Evolutionary conservation across 768 basidiomycete species (phyloP).

Genomic region (Chlorophyllum brunneum): DNA sequence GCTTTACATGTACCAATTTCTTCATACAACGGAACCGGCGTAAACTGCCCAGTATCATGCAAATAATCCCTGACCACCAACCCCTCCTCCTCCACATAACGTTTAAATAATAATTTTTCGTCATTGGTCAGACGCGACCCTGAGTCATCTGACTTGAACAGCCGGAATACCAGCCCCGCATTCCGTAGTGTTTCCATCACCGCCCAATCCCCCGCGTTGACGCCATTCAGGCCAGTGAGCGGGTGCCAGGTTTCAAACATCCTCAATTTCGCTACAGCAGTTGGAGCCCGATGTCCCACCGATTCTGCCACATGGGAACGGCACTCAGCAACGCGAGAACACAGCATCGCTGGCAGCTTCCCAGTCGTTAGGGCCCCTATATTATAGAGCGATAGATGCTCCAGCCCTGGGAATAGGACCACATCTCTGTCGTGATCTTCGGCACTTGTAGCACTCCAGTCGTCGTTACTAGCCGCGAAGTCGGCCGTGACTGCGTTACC

Average conservation of each 20-base stretch:
- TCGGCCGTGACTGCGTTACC: not conserved
- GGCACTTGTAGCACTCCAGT: not conserved
- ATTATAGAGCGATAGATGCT: constrained; percentile 8
- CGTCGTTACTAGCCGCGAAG: no score
- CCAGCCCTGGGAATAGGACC: constrained; percentile 1
- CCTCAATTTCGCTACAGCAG: constrained; percentile 1
- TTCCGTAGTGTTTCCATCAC: not conserved
- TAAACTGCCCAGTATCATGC: constrained; percentile 10
- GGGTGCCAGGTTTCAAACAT: constrained; percentile 10
- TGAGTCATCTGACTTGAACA: not conserved
- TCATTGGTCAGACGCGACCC: not conserved
- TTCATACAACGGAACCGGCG: not conserved
- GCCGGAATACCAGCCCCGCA: constrained; percentile 2
- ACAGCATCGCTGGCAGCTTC: constrained; percentile 2
- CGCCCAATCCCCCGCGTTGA: not conserved
- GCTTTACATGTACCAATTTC: not conserved
- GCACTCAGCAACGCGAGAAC: not conserved
- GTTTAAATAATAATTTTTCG: not conserved
- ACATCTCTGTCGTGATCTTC: not conserved
- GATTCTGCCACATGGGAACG: no score
- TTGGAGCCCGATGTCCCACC: not conserved
- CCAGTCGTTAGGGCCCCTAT: not conserved
- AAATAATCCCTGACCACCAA: constrained; percentile 8
- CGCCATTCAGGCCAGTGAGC: not conserved
- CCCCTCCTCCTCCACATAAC: constrained; percentile 3